Evolutionary conservation across 371 early-diverging fungal species (phyloP).

Genomic region (Mortierella sp.): DNA sequence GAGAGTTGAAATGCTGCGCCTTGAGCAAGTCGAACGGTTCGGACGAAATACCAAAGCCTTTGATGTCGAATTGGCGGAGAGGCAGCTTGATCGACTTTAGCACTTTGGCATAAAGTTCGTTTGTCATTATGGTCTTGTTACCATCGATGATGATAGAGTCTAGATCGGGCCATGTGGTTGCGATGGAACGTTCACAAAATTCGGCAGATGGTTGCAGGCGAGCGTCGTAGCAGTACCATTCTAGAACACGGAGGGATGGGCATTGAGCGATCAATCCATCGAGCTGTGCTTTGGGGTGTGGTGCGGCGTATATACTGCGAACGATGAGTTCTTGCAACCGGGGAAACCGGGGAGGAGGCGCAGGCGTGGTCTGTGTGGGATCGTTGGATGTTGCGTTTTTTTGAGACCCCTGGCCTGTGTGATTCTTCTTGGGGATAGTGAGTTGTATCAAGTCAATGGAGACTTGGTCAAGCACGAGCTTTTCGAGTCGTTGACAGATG

Average conservation of each 20-base stretch:
- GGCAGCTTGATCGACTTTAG: neutral
- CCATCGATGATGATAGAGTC: slow-evolving; percentile 14
- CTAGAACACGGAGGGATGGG: slow-evolving; percentile 6
- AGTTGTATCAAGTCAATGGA: slow-evolving; percentile 2
- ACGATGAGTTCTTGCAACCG: slow-evolving; percentile 8
- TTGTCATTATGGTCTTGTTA: neutral
- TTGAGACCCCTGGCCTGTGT: neutral
- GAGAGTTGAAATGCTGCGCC: slow-evolving; percentile 6
- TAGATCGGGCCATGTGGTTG: slow-evolving; percentile 13
- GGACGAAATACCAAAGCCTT: neutral
- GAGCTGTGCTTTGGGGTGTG: neutral
- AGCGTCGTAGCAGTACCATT: slow-evolving; percentile 1
- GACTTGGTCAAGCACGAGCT: slow-evolving; percentile 5
- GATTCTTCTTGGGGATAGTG: neutral
- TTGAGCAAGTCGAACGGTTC: neutral
- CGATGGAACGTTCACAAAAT: neutral
- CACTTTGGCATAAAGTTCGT: neutral
- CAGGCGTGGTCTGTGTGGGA: neutral
- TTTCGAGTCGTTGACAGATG: slow-evolving; percentile 17
- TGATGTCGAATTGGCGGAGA: slow-evolving; percentile 9
- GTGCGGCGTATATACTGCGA: neutral
- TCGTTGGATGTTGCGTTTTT: neutral
- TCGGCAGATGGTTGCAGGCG: neutral
- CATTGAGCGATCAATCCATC: slow-evolving; percentile 12
- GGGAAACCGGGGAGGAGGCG: slow-evolving; percentile 4